Conservation (phyloP, 1,284 basidiomycete species). For the Vanrija sp. region DNA sequence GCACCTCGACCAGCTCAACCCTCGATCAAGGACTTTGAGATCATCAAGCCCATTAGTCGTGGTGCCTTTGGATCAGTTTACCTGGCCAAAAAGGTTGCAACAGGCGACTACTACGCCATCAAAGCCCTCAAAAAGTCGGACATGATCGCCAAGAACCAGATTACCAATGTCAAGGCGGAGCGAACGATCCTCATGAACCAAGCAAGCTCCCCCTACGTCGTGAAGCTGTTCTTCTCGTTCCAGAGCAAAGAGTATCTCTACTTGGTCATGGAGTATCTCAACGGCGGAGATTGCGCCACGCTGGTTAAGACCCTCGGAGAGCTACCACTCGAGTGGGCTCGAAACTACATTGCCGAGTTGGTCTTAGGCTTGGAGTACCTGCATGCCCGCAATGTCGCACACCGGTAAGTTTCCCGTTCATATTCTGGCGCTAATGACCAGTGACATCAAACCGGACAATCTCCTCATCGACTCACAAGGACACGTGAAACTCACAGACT, state of each 20-base stretch:
- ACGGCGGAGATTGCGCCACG: constrained; percentile 94
- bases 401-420: constrained; percentile 65
- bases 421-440: constrained; percentile 44
- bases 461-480: constrained; percentile 93
- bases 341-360: constrained; percentile 93
- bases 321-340: constrained; percentile 93
- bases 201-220: constrained; percentile 98
- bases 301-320: constrained; percentile 93
- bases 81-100: constrained; percentile 94
- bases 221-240: constrained; percentile 97
- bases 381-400: constrained; percentile 88
- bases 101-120: constrained; percentile 98
- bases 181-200: constrained; percentile 99
- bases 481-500: constrained; percentile 96
- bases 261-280: constrained; percentile 97
- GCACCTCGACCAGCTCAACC: constrained; percentile 74
- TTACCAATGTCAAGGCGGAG: constrained; percentile 99
- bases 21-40: constrained; percentile 97
- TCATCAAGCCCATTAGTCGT: constrained; percentile 99
- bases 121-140: constrained; percentile 99
- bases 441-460: constrained; percentile 98
- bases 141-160: constrained; percentile 99
- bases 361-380: constrained; percentile 92
- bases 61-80: constrained; percentile 99
- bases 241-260: constrained; percentile 95